Conservation (phyloP, 768 basidiomycete species). For the Pholiota conissans region DNA sequence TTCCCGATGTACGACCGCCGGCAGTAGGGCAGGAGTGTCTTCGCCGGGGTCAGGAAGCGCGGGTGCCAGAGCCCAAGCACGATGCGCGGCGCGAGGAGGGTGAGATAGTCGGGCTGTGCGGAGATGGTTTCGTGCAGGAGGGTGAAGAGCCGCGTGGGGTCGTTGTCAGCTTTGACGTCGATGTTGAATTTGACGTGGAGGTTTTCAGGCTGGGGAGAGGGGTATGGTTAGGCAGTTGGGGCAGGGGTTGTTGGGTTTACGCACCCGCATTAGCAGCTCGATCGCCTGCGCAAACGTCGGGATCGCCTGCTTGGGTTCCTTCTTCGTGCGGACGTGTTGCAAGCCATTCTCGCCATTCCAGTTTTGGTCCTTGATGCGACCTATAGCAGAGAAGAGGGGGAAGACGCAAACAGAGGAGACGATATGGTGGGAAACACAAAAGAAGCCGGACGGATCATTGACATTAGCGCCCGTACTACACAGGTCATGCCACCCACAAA, state of each 20-base stretch:
- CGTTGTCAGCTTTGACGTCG: conserved; percentile 93
- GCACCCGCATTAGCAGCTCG: conserved; percentile 72
- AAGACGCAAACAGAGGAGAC: not conserved
- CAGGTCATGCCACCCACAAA: not conserved
- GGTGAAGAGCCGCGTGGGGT: conserved; percentile 80
- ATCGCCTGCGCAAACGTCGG: conserved; percentile 90
- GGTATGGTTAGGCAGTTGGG: not conserved
- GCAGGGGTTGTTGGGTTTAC: conserved; percentile 17
- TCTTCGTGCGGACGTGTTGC: conserved; percentile 76
- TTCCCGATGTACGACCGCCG: conserved; percentile 83
- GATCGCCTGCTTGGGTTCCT: conserved; percentile 82
- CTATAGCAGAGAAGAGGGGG: not conserved
- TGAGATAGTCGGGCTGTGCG: conserved; percentile 70
- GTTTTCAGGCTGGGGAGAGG: conserved; percentile 60
- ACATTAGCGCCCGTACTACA: not conserved
- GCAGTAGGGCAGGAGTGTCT: conserved; percentile 76
- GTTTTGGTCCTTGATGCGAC: conserved; percentile 59
- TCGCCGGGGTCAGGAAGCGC: conserved; percentile 78
- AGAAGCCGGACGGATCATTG: not conserved
- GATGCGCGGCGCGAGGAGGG: conserved; percentile 74
- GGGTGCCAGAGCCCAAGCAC: conserved; percentile 91
- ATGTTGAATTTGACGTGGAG: conserved; percentile 78
- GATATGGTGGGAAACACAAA: too few relatives aligned
- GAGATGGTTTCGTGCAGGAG: conserved; percentile 74
- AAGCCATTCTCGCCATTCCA: conserved; percentile 76